Evolutionary conservation across 2,329 filamentous ascomycete genomes (phyloP).

Genomic region (Colletotrichum aenigma): DNA sequence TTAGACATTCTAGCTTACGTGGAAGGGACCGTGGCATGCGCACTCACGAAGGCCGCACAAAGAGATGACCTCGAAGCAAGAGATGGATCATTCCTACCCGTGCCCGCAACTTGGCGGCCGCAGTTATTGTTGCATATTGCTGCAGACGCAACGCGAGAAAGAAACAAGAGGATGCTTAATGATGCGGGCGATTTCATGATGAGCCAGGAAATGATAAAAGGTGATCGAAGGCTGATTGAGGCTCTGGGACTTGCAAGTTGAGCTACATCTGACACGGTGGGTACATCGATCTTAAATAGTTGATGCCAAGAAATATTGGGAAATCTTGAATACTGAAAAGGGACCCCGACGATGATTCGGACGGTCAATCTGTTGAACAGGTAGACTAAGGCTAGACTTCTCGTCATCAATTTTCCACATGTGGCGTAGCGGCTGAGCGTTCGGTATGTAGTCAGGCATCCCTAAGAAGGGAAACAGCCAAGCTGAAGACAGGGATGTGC

Average conservation of each 20-base stretch:
- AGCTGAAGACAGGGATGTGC: neutral
- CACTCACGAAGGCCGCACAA: conserved; percentile 10
- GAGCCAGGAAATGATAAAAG: neutral
- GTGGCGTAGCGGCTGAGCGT: neutral
- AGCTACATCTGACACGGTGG: neutral
- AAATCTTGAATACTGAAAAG: neutral
- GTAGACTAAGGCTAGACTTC: neutral
- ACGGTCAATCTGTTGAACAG: neutral
- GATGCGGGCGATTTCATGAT: neutral
- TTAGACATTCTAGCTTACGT: neutral
- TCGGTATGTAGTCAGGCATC: neutral
- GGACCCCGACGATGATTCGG: neutral
- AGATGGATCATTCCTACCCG: neutral
- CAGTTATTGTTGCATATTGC: conserved; percentile 18
- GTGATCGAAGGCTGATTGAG: neutral
- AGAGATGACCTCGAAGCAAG: neutral
- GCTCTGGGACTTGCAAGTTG: neutral
- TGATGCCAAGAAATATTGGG: neutral
- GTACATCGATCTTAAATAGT: conserved; percentile 19
- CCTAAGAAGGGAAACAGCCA: neutral
- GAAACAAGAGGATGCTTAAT: neutral
- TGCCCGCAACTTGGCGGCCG: conserved; percentile 7
- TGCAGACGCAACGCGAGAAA: neutral
- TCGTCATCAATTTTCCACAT: neutral
- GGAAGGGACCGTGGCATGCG: neutral